phyloP scores from a whole-genome alignment of 768 basidiomycete genomes.

The Amanita rubescens region DNA sequence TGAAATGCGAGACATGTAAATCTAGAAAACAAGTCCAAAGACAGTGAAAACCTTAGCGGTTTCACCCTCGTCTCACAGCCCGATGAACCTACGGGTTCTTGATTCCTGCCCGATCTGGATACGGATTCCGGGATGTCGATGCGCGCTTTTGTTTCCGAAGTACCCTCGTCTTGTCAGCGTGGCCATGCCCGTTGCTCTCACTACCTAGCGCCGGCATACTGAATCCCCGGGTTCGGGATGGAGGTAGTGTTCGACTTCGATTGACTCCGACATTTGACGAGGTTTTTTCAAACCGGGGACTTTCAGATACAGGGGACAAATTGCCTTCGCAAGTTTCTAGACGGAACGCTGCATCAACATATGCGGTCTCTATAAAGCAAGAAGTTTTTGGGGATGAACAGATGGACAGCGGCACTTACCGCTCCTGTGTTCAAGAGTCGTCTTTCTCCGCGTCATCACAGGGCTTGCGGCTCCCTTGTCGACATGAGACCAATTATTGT shows the following conservation, averaged over 20 bases:
- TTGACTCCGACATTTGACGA: conserved; percentile 3
- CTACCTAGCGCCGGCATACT: background rate
- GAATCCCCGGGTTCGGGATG: conserved; percentile 1
- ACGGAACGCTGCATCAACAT: conserved; percentile 4
- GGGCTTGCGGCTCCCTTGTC: background rate
- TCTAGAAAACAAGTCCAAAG: background rate
- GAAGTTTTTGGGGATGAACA: background rate
- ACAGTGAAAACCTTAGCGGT: background rate
- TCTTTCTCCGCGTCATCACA: conserved; percentile 3
- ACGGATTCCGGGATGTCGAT: background rate
- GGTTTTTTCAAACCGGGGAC: background rate
- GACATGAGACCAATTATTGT: conserved; percentile 1
- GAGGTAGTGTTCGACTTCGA: conserved; percentile 6
- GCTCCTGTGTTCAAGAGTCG: conserved; percentile 5
- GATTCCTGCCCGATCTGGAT: background rate
- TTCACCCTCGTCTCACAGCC: background rate
- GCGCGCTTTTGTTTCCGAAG: conserved; percentile 6
- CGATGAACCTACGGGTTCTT: background rate
- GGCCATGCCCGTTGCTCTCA: background rate
- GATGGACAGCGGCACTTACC: conserved; percentile 1
- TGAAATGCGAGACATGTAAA: background rate
- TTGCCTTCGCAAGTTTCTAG: conserved; percentile 6
- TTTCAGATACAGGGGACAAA: conserved; percentile 6
- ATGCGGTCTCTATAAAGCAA: conserved; percentile 3
- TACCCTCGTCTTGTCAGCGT: conserved; percentile 2